Percentiles rank a stretch among this genome's conserved stretches.
phyloP scores from a whole-genome alignment of 202 grass and related monocot genomes.

The Musa balbisiana region DNA sequence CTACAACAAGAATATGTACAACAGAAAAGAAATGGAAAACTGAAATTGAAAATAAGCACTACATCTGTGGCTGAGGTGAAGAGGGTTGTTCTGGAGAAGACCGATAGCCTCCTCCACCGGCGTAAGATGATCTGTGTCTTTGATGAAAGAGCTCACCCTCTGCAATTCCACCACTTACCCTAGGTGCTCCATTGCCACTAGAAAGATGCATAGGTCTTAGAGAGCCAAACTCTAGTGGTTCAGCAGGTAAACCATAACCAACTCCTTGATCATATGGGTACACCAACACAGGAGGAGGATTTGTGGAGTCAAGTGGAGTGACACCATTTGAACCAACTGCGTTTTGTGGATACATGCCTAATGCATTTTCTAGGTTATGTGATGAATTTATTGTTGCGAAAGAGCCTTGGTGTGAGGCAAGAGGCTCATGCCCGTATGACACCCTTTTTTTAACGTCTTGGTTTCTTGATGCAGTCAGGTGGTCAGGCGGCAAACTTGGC shows the following conservation, averaged over 20 bases:
- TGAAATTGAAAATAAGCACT: conserved; percentile 9
- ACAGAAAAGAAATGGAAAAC: too few relatives aligned
- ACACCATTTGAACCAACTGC: conserved; percentile 37
- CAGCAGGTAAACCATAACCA: conserved; percentile 32
- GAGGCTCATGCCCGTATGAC: conserved; percentile 46
- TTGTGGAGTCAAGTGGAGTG: conserved; percentile 20
- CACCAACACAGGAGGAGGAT: conserved; percentile 37
- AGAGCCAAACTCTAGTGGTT: conserved; percentile 64
- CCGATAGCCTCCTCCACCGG: conserved; percentile 24
- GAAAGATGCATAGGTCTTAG: conserved; percentile 36
- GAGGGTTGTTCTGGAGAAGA: conserved; percentile 74
- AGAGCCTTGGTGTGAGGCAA: conserved; percentile 29
- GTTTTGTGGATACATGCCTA: conserved; percentile 42
- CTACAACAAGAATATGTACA: conserved; percentile 12
- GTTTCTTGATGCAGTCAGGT: conserved; percentile 31
- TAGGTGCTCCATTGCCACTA: conserved; percentile 32
- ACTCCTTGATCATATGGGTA: conserved; percentile 41
- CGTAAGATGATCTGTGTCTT: conserved; percentile 36
- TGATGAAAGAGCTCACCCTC: conserved; percentile 37
- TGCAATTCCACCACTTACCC: conserved; percentile 23
- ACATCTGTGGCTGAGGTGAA: conserved; percentile 47
- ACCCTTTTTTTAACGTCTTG: conserved; percentile 52
- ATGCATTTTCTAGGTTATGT: conserved; percentile 35
- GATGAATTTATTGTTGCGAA: conserved; percentile 38
- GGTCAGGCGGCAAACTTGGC: conserved; percentile 33